These are phyloP conservation scores for Cocos nucifera DNA, from an alignment of 176 grass and related monocot genomes.

Conservation along the genomic window DNA sequence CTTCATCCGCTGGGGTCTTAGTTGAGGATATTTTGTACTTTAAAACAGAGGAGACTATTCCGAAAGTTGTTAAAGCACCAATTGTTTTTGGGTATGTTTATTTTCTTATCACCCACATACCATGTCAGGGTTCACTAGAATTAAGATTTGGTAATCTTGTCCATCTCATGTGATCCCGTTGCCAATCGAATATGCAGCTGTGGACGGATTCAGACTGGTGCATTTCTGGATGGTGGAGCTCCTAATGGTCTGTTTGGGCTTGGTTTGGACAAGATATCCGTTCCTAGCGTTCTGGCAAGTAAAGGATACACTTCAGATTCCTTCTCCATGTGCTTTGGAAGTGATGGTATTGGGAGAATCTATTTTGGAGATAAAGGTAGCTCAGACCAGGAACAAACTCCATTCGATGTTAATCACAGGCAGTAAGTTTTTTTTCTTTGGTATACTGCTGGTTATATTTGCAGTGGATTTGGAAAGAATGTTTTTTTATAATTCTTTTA, in stretches of 20 bases:
- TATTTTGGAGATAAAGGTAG: constrained; percentile 91
- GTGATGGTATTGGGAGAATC: constrained; percentile 58
- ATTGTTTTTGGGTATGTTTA: constrained; percentile 72
- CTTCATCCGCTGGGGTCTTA: constrained; percentile 59
- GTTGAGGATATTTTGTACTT: constrained; percentile 82
- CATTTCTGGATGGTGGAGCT: constrained; percentile 55
- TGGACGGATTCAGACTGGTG: constrained; percentile 63
- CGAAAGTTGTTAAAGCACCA: constrained; percentile 40
- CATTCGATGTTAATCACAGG: constrained; percentile 36
- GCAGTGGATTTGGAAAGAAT: no score
- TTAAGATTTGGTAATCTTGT: no score
- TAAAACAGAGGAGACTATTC: constrained; percentile 28
- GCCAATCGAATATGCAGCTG: constrained; percentile 50
- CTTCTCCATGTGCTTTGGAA: constrained; percentile 89
- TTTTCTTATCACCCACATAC: no score
- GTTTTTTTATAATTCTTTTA: neutral
- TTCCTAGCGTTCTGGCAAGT: constrained; percentile 70
- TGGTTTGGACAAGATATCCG: constrained; percentile 59
- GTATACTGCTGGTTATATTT: no score
- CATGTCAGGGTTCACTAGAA: no score
- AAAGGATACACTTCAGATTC: constrained; percentile 56
- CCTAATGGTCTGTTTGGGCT: constrained; percentile 87
- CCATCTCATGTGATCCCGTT: no score
- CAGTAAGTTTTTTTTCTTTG: constrained; percentile 29
- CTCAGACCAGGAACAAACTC: constrained; percentile 71